Conservation (phyloP, 2,329 filamentous ascomycete genomes). For the Emmonsiellopsis sp. region DNA sequence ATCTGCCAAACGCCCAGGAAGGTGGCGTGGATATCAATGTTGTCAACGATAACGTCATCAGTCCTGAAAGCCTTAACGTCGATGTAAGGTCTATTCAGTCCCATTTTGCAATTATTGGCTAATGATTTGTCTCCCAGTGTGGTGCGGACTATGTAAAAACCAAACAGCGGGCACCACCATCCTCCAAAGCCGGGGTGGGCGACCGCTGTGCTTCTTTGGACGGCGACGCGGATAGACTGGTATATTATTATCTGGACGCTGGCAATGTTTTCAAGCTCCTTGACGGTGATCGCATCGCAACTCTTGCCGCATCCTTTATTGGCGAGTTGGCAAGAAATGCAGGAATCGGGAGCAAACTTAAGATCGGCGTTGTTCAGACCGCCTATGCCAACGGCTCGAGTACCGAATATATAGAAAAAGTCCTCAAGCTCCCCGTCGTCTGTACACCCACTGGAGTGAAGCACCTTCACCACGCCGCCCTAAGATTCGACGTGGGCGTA, state of each 20-base stretch:
- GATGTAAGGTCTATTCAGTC: constrained; percentile 45
- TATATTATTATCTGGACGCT: constrained; percentile 86
- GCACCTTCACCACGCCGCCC: constrained; percentile 92
- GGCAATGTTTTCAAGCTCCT: constrained; percentile 81
- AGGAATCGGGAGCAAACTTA: constrained; percentile 68
- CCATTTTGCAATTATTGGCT: constrained; percentile 1
- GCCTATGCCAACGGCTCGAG: constrained; percentile 95
- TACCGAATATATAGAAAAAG: constrained; percentile 83
- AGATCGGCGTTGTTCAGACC: constrained; percentile 91
- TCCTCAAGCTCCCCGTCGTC: constrained; percentile 77
- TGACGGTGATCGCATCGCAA: constrained; percentile 93
- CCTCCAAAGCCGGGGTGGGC: constrained; percentile 64
- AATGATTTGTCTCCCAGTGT: constrained; percentile 45
- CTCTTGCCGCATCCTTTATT: constrained; percentile 86
- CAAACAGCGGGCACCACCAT: constrained; percentile 79
- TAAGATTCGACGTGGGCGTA: constrained; percentile 88
- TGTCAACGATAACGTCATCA: constrained; percentile 86
- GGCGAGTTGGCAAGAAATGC: constrained; percentile 75
- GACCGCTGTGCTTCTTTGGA: constrained; percentile 85
- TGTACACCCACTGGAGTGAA: constrained; percentile 96
- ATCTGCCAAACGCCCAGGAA: constrained; percentile 58
- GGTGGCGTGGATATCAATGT: constrained; percentile 72
- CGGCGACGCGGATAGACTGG: constrained; percentile 87
- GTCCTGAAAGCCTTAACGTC: constrained; percentile 78
- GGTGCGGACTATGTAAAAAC: constrained; percentile 98